Evolutionary conservation across 768 basidiomycete species (phyloP).

Genomic region (Russula ochroleuca): DNA sequence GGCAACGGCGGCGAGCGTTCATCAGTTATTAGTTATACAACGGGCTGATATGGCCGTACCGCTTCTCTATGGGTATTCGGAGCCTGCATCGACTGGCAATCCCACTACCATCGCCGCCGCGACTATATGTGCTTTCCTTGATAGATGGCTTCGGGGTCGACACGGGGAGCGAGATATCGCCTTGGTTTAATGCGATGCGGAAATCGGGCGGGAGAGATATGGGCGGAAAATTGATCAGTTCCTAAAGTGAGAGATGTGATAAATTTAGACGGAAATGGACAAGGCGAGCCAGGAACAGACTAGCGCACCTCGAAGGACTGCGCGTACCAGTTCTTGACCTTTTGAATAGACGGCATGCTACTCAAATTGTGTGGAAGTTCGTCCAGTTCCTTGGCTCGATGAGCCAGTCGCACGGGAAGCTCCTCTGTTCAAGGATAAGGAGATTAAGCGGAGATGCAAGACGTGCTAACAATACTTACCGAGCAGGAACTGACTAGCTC

Average conservation of each 20-base stretch:
- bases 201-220: conserved; percentile 66
- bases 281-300: not conserved
- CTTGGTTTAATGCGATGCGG: conserved; percentile 55
- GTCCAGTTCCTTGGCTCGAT: conserved; percentile 94
- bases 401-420: conserved; percentile 89
- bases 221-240: conserved; percentile 81
- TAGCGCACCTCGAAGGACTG: conserved; percentile 88
- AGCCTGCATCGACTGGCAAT: conserved; percentile 44
- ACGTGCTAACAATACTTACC: conserved; percentile 41
- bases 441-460: not conserved
- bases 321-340: conserved; percentile 98
- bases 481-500: conserved; percentile 82
- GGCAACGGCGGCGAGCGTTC: conserved; percentile 1
- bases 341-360: conserved; percentile 87
- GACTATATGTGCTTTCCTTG: conserved; percentile 32
- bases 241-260: conserved; percentile 45
- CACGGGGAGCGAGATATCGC: conserved; percentile 56
- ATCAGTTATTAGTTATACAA: conserved; percentile 3
- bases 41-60: conserved; percentile 44
- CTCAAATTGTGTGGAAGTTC: conserved; percentile 88
- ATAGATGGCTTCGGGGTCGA: conserved; percentile 77
- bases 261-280: conserved; percentile 14
- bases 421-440: conserved; percentile 56
- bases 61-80: conserved; percentile 78
- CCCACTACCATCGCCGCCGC: conserved; percentile 38